These are phyloP conservation scores for Lentinula novae-zelandiae DNA, from an alignment of 1,284 basidiomycete genomes.

Conservation along the genomic window DNA sequence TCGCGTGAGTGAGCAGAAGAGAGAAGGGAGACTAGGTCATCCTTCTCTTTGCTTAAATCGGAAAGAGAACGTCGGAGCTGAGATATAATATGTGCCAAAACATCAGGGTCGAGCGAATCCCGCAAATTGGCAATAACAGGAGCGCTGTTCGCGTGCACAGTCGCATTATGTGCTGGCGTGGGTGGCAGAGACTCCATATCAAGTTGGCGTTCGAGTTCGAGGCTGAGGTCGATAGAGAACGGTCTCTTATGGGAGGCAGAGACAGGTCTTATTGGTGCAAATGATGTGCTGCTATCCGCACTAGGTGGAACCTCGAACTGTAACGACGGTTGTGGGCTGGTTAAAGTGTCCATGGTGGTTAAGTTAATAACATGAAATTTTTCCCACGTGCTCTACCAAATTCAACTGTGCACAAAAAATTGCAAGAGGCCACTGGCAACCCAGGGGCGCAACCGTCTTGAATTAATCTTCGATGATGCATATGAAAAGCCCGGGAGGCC, in stretches of 20 bases:
- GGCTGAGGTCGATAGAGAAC: constrained; percentile 71
- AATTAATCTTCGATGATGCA: no score
- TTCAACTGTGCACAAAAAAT: background rate
- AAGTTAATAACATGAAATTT: background rate
- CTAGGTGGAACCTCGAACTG: constrained; percentile 9
- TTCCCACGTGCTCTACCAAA: background rate
- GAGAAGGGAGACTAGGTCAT: constrained; percentile 53
- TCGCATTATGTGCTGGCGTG: constrained; percentile 30
- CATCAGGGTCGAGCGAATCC: constrained; percentile 65
- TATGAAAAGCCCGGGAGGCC: no score
- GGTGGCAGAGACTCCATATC: constrained; percentile 58
- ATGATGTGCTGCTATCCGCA: background rate
- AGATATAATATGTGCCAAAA: constrained; percentile 70
- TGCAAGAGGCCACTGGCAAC: background rate
- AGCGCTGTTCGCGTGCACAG: constrained; percentile 16
- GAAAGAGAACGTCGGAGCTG: constrained; percentile 60
- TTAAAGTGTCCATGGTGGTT: background rate
- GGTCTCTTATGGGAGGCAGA: constrained; percentile 29
- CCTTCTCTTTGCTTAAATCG: constrained; percentile 63
- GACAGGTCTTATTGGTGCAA: constrained; percentile 2
- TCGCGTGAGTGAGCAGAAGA: constrained; percentile 49
- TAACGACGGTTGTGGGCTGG: constrained; percentile 7
- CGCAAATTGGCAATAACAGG: constrained; percentile 23
- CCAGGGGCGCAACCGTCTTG: no score
- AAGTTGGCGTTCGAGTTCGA: constrained; percentile 74